Evolutionary conservation across 2,329 filamentous ascomycete genomes (phyloP), one percentile per base, ranked within the genome.

Genomic region (Claviceps cyperi): DNA sequence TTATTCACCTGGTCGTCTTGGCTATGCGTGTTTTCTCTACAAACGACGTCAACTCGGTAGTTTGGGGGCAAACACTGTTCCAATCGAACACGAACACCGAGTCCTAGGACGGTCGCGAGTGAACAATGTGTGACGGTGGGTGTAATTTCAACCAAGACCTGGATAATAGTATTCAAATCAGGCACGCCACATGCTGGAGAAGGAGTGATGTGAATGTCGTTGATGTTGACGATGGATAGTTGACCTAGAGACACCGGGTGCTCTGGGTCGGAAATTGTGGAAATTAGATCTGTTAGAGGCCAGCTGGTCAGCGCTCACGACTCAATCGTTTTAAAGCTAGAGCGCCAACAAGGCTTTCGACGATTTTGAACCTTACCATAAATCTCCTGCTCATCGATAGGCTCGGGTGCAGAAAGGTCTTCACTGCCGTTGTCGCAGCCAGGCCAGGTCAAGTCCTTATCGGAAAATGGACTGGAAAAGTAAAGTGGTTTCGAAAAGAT

Each of bases 91-190:
- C 92, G 81, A 21, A 98, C 88, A 14, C 90, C 92, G 15, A 98
- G 76, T 0, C 92, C 92, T 60, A 98, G 95, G 53, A 98, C 89
- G 0, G 92, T 98, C 35, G 92, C 92, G 40, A 98, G 78, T 47
- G 87, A 94, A 72, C 92, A 98, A 68, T 97, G 92, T 15, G 91
- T 94, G 62, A 97, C 92, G 24, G 92, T 98, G 9, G 92, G 92
- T 11, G 92, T 98, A 57, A 98, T 84, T 60, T 94, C 80, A 43
- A 98, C 88, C 3, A 83, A 77, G 37, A 97, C 88, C 39, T 73
- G 83, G 69, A 72, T 89, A 70, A 77, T 77, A 62, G 62, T 80
- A 69, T 72, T 69, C 15, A 71, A 67, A 50, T 71, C 69, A 28
- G 69, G 76, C 36, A 63, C 58, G 8, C 64, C 63, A 37, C 61